Conservation (phyloP, 148 eudicot genomes). For the Fallopia convolvulus region DNA sequence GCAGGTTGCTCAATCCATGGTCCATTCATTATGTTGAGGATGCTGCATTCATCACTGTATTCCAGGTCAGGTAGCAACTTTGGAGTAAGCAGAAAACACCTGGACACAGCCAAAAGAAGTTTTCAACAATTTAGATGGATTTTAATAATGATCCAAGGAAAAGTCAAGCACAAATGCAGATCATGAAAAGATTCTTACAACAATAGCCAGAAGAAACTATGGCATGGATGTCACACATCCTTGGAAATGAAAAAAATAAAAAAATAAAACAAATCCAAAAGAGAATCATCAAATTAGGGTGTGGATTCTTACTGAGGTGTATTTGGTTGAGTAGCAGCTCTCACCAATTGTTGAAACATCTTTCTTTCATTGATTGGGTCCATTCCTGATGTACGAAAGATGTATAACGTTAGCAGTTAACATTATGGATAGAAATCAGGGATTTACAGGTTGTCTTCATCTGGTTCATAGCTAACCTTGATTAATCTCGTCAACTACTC, state of each 20-base stretch:
- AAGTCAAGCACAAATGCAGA: neutral
- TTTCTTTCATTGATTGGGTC: conserved; percentile 94
- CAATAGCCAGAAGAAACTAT: neutral
- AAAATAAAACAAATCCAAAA: neutral
- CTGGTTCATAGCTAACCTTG: conserved; percentile 49
- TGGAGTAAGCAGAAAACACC: conserved; percentile 96
- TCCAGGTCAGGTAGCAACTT: conserved; percentile 81
- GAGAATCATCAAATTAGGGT: neutral
- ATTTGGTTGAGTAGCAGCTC: conserved; percentile 90
- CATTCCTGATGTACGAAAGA: conserved; percentile 54
- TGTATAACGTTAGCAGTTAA: neutral
- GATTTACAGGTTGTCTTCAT: neutral
- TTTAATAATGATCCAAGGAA: neutral
- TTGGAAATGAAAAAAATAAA: neutral
- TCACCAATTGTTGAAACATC: conserved; percentile 97
- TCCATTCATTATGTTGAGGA: conserved; percentile 81
- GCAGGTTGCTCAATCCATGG: conserved; percentile 90
- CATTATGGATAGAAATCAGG: neutral
- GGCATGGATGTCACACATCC: neutral
- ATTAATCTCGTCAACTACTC: conserved; percentile 99
- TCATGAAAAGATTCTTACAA: neutral
- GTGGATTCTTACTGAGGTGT: conserved; percentile 81
- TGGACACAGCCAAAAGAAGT: conserved; percentile 13
- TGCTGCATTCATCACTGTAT: conserved; percentile 81
- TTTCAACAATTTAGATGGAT: neutral